Evolutionary conservation across 345 rosid genomes (phyloP).

Genomic region (Schrenkiella parvula): DNA sequence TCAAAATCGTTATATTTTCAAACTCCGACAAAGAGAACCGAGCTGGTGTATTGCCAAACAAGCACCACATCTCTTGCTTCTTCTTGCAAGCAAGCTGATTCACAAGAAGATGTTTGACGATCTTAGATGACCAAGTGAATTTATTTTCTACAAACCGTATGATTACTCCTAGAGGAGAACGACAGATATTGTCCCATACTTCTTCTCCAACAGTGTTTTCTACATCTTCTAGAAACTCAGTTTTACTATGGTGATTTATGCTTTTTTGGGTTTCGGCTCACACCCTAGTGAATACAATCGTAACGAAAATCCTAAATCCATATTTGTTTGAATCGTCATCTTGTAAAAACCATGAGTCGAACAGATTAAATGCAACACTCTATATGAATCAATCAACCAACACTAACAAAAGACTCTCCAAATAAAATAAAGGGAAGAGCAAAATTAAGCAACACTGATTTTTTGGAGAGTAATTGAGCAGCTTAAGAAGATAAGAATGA

Average conservation of each 20-base stretch:
- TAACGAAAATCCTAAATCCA: neutral
- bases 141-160: neutral
- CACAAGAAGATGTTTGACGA: neutral
- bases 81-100: neutral
- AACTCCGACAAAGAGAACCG: neutral
- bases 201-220: neutral
- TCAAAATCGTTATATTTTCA: neutral
- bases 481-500: no score
- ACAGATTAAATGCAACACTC: no score
- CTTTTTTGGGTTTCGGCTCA: neutral
- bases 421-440: no score
- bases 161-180: neutral
- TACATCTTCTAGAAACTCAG: neutral
- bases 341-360: no score
- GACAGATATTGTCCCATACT: neutral
- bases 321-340: neutral
- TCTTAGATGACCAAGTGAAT: neutral
- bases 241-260: neutral
- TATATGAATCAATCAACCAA: no score
- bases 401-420: no score
- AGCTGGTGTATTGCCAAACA: neutral
- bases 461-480: no score
- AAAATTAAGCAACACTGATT: no score
- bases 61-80: neutral
- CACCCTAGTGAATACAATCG: neutral